Conservation (phyloP, 345 rosid species). For the Noccaea caerulescens region DNA sequence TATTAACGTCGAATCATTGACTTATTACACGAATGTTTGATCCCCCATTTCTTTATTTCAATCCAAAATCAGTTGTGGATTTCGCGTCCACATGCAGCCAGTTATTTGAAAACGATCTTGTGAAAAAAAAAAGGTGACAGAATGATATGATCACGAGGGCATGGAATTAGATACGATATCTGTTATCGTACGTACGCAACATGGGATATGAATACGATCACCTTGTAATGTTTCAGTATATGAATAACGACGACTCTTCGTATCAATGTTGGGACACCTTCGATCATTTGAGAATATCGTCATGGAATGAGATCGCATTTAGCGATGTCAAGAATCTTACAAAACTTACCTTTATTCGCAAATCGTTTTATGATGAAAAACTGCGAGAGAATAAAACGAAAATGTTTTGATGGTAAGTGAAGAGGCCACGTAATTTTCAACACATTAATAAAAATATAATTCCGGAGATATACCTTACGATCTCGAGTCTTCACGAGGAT, state of each 20-base stretch:
- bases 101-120: too few species aligned
- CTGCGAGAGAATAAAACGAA: neutral
- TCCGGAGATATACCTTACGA: slow-evolving; percentile 30
- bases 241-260: too few species aligned
- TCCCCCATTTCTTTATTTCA: too few species aligned
- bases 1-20: too few species aligned
- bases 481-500: slow-evolving; percentile 36
- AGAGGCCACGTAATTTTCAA: slow-evolving; percentile 37
- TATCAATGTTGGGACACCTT: too few species aligned
- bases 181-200: neutral
- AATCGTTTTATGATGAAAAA: slow-evolving; percentile 14
- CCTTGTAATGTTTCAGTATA: too few species aligned
- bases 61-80: too few species aligned
- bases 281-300: slow-evolving; percentile 19
- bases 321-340: slow-evolving; percentile 20
- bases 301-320: slow-evolving; percentile 38
- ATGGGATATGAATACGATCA: too few species aligned
- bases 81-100: too few species aligned
- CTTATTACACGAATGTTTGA: too few species aligned
- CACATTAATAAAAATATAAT: slow-evolving; percentile 1
- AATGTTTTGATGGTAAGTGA: slow-evolving; percentile 9
- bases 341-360: slow-evolving; percentile 21
- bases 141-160: too few species aligned
- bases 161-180: neutral
- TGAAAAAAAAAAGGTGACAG: too few species aligned